Evolutionary conservation across 1,284 basidiomycete genomes (phyloP).

Genomic region (Exsudoporus floridanus): DNA sequence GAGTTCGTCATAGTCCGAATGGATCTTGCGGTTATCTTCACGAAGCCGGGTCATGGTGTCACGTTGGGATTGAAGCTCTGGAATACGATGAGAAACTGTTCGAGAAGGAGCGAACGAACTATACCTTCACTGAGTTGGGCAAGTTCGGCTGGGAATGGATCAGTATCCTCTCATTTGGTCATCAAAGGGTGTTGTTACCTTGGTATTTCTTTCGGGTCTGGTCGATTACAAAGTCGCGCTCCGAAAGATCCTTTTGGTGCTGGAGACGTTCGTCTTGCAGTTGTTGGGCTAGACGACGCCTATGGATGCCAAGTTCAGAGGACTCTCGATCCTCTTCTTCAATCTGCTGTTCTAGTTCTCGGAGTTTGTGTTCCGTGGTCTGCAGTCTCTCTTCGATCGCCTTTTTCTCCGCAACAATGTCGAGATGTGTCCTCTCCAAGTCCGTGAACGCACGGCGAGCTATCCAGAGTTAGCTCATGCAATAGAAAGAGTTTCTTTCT

Average conservation of each 20-base stretch:
- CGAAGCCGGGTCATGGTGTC: constrained; percentile 72
- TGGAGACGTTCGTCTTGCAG: constrained; percentile 76
- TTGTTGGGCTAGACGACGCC: constrained; percentile 66
- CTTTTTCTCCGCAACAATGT: constrained; percentile 54
- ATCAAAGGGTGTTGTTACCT: constrained; percentile 43
- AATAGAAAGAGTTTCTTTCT: constrained; percentile 13
- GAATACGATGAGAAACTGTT: constrained; percentile 8
- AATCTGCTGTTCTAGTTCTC: constrained; percentile 62
- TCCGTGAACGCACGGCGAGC: constrained; percentile 63
- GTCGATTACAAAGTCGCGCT: constrained; percentile 74
- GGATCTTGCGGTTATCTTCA: constrained; percentile 76
- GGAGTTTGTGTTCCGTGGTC: constrained; percentile 53
- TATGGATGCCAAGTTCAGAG: constrained; percentile 63
- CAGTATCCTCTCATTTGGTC: constrained; percentile 1
- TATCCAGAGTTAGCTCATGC: constrained; percentile 10
- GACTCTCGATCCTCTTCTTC: constrained; percentile 68
- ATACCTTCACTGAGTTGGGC: constrained; percentile 76
- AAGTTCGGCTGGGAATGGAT: constrained; percentile 54
- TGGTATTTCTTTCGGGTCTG: constrained; percentile 84
- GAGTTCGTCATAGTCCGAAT: constrained; percentile 76
- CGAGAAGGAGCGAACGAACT: not conserved
- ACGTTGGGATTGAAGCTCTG: constrained; percentile 74
- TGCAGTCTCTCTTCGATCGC: constrained; percentile 51
- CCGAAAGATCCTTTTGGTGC: constrained; percentile 72
- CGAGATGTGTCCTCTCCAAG: constrained; percentile 58